A percentile compares a stretch with the other conserved stretches of the same genome.
Conservation (phyloP, 345 rosid species). For the Barbarea vulgaris region DNA sequence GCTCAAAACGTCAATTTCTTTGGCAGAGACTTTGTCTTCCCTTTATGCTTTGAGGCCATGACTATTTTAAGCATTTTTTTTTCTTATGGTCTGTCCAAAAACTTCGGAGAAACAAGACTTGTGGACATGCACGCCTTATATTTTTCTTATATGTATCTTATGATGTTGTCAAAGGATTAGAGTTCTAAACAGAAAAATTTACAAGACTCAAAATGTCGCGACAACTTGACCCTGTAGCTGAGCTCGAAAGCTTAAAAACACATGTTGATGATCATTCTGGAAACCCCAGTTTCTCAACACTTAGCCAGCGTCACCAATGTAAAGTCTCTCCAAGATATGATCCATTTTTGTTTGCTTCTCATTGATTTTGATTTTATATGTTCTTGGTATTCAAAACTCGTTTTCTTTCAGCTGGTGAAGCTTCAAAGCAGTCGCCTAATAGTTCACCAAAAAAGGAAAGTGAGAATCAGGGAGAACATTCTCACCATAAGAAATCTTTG, state of each 20-base stretch:
- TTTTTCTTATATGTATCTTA: slow-evolving; percentile 31
- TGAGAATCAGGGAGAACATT: slow-evolving; percentile 51
- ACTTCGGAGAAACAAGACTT: slow-evolving; percentile 42
- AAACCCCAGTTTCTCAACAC: slow-evolving; percentile 43
- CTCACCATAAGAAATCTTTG: slow-evolving; percentile 59
- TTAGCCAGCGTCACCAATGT: slow-evolving; percentile 59
- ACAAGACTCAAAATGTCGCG: slow-evolving; percentile 33
- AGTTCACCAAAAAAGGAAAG: slow-evolving; percentile 40
- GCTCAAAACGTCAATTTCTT: slow-evolving; percentile 28
- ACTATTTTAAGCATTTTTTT: slow-evolving; percentile 20
- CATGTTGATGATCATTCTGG: slow-evolving; percentile 42
- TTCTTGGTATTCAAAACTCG: background rate
- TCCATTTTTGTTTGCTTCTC: background rate
- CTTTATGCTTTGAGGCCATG: background rate
- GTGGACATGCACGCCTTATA: background rate
- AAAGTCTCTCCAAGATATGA: slow-evolving; percentile 25
- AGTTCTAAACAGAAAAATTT: slow-evolving; percentile 15
- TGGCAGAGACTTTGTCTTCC: slow-evolving; percentile 21
- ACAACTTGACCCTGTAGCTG: slow-evolving; percentile 39
- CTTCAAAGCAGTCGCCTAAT: slow-evolving; percentile 47
- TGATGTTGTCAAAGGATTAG: slow-evolving; percentile 1
- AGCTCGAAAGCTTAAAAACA: slow-evolving; percentile 39
- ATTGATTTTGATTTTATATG: too few species aligned
- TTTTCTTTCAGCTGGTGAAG: slow-evolving; percentile 42
- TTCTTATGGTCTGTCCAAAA: slow-evolving; percentile 42